Conservation (phyloP, 2,329 filamentous ascomycete genomes). For the Daldinia sp. region DNA sequence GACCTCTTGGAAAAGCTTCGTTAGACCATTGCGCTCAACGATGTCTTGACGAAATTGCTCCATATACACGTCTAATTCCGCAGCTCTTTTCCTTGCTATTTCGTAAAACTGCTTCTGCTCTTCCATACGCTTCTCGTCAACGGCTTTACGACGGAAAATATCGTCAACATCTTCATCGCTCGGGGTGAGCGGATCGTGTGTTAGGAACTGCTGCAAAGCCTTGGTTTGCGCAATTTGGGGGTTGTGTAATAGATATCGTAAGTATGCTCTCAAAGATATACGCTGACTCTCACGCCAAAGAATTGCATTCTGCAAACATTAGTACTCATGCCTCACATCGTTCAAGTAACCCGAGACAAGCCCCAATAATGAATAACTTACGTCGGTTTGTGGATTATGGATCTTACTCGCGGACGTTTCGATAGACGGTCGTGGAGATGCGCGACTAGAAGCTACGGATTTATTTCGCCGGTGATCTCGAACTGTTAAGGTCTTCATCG, state of each 20-base stretch:
- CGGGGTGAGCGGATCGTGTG: slow-evolving; percentile 72
- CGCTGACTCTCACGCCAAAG: slow-evolving; percentile 89
- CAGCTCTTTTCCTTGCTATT: slow-evolving; percentile 87
- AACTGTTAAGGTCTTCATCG: slow-evolving; percentile 54
- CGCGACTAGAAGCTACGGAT: slow-evolving; percentile 49
- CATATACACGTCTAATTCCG: slow-evolving; percentile 97
- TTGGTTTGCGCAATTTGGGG: slow-evolving; percentile 83
- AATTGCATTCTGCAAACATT: slow-evolving; percentile 57
- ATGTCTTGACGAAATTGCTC: slow-evolving; percentile 81
- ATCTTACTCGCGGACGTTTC: slow-evolving; percentile 53
- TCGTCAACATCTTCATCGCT: slow-evolving; percentile 86
- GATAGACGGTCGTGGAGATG: slow-evolving; percentile 48
- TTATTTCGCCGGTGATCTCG: slow-evolving; percentile 52
- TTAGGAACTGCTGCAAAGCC: slow-evolving; percentile 86
- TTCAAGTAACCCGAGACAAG: slow-evolving; percentile 11
- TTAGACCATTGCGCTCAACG: slow-evolving; percentile 80
- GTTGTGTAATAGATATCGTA: slow-evolving; percentile 87
- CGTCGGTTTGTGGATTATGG: slow-evolving; percentile 45
- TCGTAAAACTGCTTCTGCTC: slow-evolving; percentile 97
- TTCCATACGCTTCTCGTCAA: slow-evolving; percentile 88
- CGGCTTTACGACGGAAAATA: slow-evolving; percentile 77
- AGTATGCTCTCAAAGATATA: slow-evolving; percentile 87
- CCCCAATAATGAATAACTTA: slow-evolving; percentile 22
- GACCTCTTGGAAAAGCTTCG: slow-evolving; percentile 92
- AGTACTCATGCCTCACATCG: slow-evolving; percentile 28